These are phyloP conservation scores for Globisporangium ultimum DNA, from an alignment of 352 stramenopile species.

Conservation along the genomic window DNA sequence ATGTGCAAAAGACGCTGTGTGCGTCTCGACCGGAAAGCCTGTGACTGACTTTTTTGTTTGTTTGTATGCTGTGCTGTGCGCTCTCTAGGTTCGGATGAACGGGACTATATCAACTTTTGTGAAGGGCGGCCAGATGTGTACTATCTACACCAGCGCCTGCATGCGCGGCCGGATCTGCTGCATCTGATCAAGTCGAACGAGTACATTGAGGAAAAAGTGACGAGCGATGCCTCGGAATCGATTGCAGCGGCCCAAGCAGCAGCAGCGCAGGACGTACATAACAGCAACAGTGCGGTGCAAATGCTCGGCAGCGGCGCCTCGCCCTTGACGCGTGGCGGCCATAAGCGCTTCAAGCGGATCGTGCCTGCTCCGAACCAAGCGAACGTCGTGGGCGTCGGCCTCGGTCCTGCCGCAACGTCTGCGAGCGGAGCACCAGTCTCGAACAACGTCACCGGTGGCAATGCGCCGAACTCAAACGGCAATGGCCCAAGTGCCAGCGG, in stretches of 20 bases:
- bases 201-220: slow-evolving; percentile 76
- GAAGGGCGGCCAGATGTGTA: slow-evolving; percentile 71
- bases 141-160: slow-evolving; percentile 75
- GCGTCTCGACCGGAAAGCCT: background rate
- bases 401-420: background rate
- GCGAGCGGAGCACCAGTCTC: background rate
- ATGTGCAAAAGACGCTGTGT: slow-evolving; percentile 12
- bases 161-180: slow-evolving; percentile 65
- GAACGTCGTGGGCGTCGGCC: background rate
- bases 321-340: slow-evolving; percentile 23
- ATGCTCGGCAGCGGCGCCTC: slow-evolving; percentile 13
- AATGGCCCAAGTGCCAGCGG: slow-evolving; percentile 4
- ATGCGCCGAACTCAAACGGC: background rate
- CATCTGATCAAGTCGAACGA: slow-evolving; percentile 84
- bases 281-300: slow-evolving; percentile 1
- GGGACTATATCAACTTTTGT: slow-evolving; percentile 80
- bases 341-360: slow-evolving; percentile 72
- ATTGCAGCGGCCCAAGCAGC: slow-evolving; percentile 27
- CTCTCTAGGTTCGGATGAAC: slow-evolving; percentile 57
- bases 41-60: slow-evolving; percentile 5
- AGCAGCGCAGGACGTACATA: background rate
- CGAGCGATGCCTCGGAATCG: slow-evolving; percentile 50
- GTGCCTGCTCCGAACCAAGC: slow-evolving; percentile 15
- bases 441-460: slow-evolving; percentile 7
- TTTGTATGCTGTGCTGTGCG: slow-evolving; percentile 14